A percentile compares a stretch with the other conserved stretches of the same genome.
These are phyloP conservation scores for Alternaria rosae DNA, from an alignment of 2,329 filamentous ascomycete species.

Conservation along the genomic window DNA sequence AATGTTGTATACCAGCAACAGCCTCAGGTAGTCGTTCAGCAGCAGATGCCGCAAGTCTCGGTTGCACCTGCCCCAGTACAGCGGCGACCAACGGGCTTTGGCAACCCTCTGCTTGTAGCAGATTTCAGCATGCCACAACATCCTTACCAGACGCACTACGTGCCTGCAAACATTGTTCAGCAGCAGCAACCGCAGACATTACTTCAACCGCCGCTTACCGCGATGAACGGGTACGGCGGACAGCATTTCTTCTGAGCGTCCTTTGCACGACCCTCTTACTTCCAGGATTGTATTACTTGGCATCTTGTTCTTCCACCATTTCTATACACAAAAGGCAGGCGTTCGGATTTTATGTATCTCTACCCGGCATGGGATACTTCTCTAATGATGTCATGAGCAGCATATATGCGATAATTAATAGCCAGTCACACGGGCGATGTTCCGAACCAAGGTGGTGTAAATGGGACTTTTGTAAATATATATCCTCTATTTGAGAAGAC, in stretches of 20 bases:
- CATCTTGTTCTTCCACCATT: not conserved
- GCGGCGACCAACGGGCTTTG: slow-evolving; percentile 58
- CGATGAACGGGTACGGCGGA: slow-evolving; percentile 29
- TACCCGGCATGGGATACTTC: not conserved
- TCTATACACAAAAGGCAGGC: slow-evolving; percentile 2
- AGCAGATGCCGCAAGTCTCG: slow-evolving; percentile 28
- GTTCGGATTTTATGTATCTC: not conserved
- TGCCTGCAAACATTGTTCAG: slow-evolving; percentile 68
- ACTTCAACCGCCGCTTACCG: slow-evolving; percentile 28
- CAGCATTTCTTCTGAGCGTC: slow-evolving; percentile 28
- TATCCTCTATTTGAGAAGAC: slow-evolving; percentile 8
- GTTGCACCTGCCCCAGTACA: slow-evolving; percentile 24
- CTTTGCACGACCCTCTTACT: not conserved
- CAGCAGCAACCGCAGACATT: slow-evolving; percentile 32
- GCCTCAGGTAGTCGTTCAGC: slow-evolving; percentile 24
- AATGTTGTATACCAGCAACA: slow-evolving; percentile 23
- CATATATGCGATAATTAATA: slow-evolving; percentile 6
- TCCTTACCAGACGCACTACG: slow-evolving; percentile 82
- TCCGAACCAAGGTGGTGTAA: not conserved
- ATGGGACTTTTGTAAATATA: slow-evolving; percentile 5
- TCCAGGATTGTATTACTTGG: slow-evolving; percentile 3
- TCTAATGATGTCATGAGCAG: slow-evolving; percentile 18
- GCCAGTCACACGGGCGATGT: not conserved
- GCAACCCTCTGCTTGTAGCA: slow-evolving; percentile 75
- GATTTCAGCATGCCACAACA: slow-evolving; percentile 81